Base-by-base conservation (phyloP, 2,329 filamentous ascomycete genomes). In the Lachnellula suecica region DNA sequence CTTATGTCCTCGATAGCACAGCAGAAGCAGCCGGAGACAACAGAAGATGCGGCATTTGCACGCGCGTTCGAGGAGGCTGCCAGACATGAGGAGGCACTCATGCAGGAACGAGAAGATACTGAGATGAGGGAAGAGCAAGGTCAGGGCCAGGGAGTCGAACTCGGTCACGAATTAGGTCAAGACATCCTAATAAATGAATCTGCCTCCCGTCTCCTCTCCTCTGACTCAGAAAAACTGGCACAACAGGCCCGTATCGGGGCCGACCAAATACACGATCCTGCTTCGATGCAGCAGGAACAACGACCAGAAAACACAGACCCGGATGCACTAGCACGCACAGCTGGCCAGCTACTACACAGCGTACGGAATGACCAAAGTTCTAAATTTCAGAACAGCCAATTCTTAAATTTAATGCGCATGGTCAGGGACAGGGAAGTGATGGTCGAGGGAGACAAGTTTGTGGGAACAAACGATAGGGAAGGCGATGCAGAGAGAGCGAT, bases 371-470 rank as follows among this genome's bases (percentile, higher is more conserved):
- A 93, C 60, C 79, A 82, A 52, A 85, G 80, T 50, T 73, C 83
- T 43, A 93, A 93, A 65, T 94, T 94, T 69, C 82, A 84, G 62
- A 83, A 91, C 64, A 92, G 88, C 59, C 82, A 82, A 53, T 95
- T 95, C 64, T 71, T 93, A 1, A 77, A 80, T 4, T 73, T 95
- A 42, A 94, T 95, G 89, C 82, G 87, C 24, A 80, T 82, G 53
- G 81, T 94, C 49, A 80, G 87, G 47, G 84, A 89, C 64, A 77
- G 80, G 50, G 85, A 94, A 71, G 83, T 91, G 13, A 79, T 80
- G 44, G 83, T 94, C 34, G 79, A 89, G 59, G 88, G 85, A 37
- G 85, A 90, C 66, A 81, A 83, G 62, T 76, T 88, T 63, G 82
- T 87, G 13, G 56, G 40, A 2, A 50, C 27, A n/a, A 38, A 17